Percentiles rank a stretch among this genome's conserved stretches.
Conservation (phyloP, 2,329 filamentous ascomycete genomes). For the Curvularia hawaiiensis region DNA sequence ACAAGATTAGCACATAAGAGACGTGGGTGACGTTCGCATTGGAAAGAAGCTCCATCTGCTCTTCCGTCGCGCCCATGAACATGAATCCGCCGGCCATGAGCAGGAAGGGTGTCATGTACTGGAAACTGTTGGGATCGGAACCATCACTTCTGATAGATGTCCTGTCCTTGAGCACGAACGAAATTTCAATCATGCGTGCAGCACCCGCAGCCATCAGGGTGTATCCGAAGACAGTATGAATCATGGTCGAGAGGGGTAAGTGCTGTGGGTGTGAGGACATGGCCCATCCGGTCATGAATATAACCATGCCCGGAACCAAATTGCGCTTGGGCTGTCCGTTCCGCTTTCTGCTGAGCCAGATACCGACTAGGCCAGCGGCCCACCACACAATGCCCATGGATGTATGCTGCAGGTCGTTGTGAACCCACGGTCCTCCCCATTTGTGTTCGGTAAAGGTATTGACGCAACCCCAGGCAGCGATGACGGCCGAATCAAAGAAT, state of each 20-base stretch:
- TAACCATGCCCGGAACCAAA: constrained; percentile 88
- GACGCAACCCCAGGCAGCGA: constrained; percentile 93
- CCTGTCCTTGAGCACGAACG: constrained; percentile 81
- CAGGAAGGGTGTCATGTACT: constrained; percentile 73
- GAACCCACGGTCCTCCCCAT: constrained; percentile 88
- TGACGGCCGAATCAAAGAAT: constrained; percentile 92
- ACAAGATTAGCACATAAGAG: constrained; percentile 89
- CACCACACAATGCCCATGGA: constrained; percentile 99
- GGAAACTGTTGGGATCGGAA: constrained; percentile 72
- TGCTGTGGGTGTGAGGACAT: constrained; percentile 93
- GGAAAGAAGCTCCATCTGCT: constrained; percentile 84
- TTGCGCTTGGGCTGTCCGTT: constrained; percentile 89
- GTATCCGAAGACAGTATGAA: constrained; percentile 90
- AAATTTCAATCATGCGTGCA: constrained; percentile 86
- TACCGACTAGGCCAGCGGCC: constrained; percentile 86
- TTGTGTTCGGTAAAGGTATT: constrained; percentile 98
- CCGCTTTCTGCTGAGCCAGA: constrained; percentile 87
- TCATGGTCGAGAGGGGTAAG: constrained; percentile 81
- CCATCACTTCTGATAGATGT: constrained; percentile 63
- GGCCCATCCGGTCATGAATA: constrained; percentile 90
- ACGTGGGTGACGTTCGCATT: constrained; percentile 82
- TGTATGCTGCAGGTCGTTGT: constrained; percentile 96
- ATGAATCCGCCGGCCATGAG: constrained; percentile 92
- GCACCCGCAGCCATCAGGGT: constrained; percentile 90
- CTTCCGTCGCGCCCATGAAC: constrained; percentile 97